phyloP scores from a whole-genome alignment of 352 stramenopile genomes.

The Globisporangium orthogonon region DNA sequence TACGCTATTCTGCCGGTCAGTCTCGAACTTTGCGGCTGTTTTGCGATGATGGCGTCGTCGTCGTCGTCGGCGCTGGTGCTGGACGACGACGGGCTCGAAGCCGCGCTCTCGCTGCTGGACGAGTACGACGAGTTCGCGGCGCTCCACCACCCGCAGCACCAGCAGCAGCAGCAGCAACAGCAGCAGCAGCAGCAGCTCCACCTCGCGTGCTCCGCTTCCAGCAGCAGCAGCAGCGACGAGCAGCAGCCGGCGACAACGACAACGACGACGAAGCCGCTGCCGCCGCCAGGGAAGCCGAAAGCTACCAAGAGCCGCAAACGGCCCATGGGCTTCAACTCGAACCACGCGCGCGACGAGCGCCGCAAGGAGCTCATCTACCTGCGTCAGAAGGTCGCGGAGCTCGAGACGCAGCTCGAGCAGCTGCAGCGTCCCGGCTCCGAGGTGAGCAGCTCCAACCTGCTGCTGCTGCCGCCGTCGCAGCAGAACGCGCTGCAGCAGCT shows the following conservation, averaged over 20 bases:
- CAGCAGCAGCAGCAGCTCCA: background rate
- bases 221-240: background rate
- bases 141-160: slow-evolving; percentile 1
- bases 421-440: slow-evolving; percentile 15
- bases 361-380: slow-evolving; percentile 10
- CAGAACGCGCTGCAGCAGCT: slow-evolving; percentile 8
- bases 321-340: slow-evolving; percentile 19
- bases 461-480: slow-evolving; percentile 2
- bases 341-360: slow-evolving; percentile 9
- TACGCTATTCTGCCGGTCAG: background rate
- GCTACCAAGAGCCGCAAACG: slow-evolving; percentile 20
- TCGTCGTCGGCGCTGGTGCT: slow-evolving; percentile 1
- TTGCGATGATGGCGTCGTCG: background rate
- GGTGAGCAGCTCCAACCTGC: slow-evolving; percentile 3
- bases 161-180: background rate
- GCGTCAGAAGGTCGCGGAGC: slow-evolving; percentile 7
- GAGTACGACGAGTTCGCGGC: slow-evolving; percentile 7
- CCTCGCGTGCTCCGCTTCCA: no score
- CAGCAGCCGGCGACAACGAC: slow-evolving; percentile 13
- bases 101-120: slow-evolving; percentile 6
- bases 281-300: slow-evolving; percentile 14
- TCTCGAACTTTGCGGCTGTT: background rate
- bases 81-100: slow-evolving; percentile 8
- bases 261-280: slow-evolving; percentile 4
- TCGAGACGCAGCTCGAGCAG: slow-evolving; percentile 14